Evolutionary conservation across 2,329 filamentous ascomycete species (phyloP).

Genomic region (Fusarium sarcochroum): DNA sequence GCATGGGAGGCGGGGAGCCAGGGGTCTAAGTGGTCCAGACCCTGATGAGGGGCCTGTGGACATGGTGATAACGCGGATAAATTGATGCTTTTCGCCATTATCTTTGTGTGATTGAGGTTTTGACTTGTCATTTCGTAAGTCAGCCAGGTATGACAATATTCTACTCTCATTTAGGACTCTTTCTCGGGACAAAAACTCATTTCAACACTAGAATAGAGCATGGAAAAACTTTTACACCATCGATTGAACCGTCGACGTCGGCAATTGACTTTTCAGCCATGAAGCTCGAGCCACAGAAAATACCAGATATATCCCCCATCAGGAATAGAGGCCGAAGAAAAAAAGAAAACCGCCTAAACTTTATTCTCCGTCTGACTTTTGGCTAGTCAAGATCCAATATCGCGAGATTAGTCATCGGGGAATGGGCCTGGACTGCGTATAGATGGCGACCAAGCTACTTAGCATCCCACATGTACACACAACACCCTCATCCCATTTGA

Average conservation of each 20-base stretch:
- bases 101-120: constrained; percentile 5
- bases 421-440: constrained; percentile 2
- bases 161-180: too few relatives aligned
- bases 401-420: constrained; percentile 4
- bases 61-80: constrained; percentile 4
- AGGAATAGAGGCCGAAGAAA: constrained; percentile 13
- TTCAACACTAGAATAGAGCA: too few relatives aligned
- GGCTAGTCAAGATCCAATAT: neutral
- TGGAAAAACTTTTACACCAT: neutral
- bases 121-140: neutral
- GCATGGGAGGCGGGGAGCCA: constrained; percentile 3
- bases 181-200: too few relatives aligned
- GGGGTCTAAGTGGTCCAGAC: constrained; percentile 15
- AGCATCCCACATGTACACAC: constrained; percentile 20
- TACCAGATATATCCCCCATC: constrained; percentile 17
- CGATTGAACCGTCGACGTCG: constrained; percentile 5
- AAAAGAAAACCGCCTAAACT: constrained; percentile 4
- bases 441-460: constrained; percentile 18
- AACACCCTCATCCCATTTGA: constrained; percentile 20
- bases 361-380: constrained; percentile 12
- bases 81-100: constrained; percentile 3
- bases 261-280: constrained; percentile 19
- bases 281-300: neutral
- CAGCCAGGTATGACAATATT: neutral
- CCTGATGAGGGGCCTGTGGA: neutral